These are phyloP conservation scores for Glycyrrhiza uralensis DNA, from an alignment of 306 rosid genomes.

Conservation along the genomic window DNA sequence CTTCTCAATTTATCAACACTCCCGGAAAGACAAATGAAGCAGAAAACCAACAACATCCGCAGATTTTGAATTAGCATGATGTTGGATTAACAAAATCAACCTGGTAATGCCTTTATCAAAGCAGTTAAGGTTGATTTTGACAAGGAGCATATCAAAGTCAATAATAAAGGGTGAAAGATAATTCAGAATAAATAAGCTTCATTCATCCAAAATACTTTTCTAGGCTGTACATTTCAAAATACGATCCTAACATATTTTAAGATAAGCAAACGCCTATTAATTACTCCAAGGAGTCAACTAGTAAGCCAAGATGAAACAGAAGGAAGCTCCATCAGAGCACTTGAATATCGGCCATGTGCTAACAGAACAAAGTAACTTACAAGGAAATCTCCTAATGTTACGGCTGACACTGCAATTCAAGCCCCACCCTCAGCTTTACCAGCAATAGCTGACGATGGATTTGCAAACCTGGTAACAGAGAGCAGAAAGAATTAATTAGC, in stretches of 20 bases:
- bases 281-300: constrained; percentile 25
- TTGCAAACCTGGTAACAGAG: constrained; percentile 51
- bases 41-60: neutral
- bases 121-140: constrained; percentile 22
- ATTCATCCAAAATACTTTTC: constrained; percentile 8
- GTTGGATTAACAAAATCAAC: constrained; percentile 11
- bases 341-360: constrained; percentile 6
- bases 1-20: neutral
- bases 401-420: constrained; percentile 27
- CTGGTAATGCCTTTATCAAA: constrained; percentile 26
- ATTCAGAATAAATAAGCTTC: neutral
- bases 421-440: constrained; percentile 55
- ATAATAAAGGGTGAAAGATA: neutral
- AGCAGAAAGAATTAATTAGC: neutral
- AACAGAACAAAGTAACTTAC: neutral
- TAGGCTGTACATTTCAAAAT: constrained; percentile 26
- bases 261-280: constrained; percentile 31
- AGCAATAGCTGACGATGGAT: constrained; percentile 35
- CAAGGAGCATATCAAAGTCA: neutral
- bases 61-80: neutral
- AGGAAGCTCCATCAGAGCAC: neutral
- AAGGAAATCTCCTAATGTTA: constrained; percentile 33
- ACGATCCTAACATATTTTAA: constrained; percentile 32
- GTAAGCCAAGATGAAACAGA: neutral
- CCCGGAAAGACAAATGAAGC: neutral